Evolutionary conservation across 805 yeast species (phyloP).

Genomic region (Cyberlindnera amylophila): DNA sequence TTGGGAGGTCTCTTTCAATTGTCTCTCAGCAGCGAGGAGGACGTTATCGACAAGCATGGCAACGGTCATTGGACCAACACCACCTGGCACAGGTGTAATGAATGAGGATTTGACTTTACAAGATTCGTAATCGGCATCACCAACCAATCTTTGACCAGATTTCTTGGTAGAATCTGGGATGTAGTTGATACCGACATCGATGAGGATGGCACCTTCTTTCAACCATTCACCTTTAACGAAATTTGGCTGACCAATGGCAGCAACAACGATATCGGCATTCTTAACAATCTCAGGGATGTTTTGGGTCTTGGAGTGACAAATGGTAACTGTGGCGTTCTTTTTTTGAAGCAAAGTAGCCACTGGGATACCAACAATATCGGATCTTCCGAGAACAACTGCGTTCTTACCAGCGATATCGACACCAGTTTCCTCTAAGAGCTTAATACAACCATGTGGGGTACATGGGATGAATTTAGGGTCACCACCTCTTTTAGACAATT

Average conservation of each 20-base stretch:
- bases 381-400: constrained; percentile 83
- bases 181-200: constrained; percentile 83
- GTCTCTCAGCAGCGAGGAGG: constrained; percentile 59
- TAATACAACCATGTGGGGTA: constrained; percentile 79
- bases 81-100: constrained; percentile 89
- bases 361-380: constrained; percentile 84
- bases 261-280: constrained; percentile 71
- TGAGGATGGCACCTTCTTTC: constrained; percentile 61
- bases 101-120: constrained; percentile 53
- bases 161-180: constrained; percentile 62
- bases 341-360: constrained; percentile 66
- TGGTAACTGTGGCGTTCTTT: constrained; percentile 72
- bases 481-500: constrained; percentile 70
- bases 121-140: constrained; percentile 67
- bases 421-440: constrained; percentile 54
- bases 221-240: constrained; percentile 76
- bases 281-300: constrained; percentile 48
- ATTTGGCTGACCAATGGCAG: constrained; percentile 70
- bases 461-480: constrained; percentile 72
- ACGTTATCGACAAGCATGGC: constrained; percentile 78
- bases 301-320: constrained; percentile 64
- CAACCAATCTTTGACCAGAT: constrained; percentile 68
- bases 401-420: constrained; percentile 57
- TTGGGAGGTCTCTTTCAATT: constrained; percentile 24
- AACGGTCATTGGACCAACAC: constrained; percentile 91